Base-by-base conservation (phyloP, 345 rosid species). In the Populus pruinosa region DNA sequence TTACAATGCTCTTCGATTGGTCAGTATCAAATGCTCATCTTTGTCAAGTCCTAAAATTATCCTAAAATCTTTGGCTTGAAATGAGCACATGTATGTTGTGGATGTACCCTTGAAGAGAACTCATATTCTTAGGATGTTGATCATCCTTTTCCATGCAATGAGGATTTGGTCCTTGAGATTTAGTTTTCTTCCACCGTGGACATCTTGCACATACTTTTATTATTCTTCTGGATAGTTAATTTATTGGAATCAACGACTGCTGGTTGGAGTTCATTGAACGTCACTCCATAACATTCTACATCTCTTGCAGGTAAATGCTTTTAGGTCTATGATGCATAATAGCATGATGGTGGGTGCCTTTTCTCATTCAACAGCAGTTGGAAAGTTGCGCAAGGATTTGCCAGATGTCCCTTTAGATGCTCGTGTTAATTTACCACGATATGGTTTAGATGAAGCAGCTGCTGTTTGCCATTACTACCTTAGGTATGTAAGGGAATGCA, bases 301-400 rank as follows among this genome's bases (percentile, higher is more conserved):
- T 77, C 82, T 71, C 81, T 69, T 86, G 80, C 90, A 96, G 97
- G 98, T 96, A 72, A 96, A 91, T 82, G 93, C 98, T 59, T 93
- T 92, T 76, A 91, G 98, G 86, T 86, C 90, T 73, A 92, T 96
- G 97, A 91, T 84, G 92, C 97, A 92, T 80, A 84, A 95, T 80
- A 91, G 88, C 76, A 93, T 93, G 99, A 95, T 95, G 98, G 92
- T 93, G 61, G 97, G 97, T 76, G 93, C 97, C 76, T 95, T 92
- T 86, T 90, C 97, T 62, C 92, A 93, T 82, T 96, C 99, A 83
- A 93, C 96, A 20, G 98, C 99, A 47, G 97, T 93, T 41, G 98
- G 97, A 59, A 96, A 93, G 82, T 90, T 96, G 75, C 96, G 95
- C 7, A 76, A 86, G 88, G 91, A 93, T 76, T 84, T 93, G 79